Base-by-base conservation (phyloP, 164 flowering plant genomes). In the Tetracentron sinense region DNA sequence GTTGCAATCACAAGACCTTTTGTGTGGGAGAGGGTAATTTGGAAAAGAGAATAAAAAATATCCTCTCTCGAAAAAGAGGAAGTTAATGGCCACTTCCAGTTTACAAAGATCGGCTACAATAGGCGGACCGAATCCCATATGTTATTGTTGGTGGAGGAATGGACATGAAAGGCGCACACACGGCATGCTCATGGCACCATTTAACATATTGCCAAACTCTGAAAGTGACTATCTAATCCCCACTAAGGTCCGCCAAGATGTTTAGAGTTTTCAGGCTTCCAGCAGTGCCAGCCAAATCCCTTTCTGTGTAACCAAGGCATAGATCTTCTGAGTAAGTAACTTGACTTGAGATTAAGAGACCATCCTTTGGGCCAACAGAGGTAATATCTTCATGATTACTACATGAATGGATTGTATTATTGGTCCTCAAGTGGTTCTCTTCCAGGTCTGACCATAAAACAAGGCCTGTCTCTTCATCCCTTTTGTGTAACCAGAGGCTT, bases 151-250 rank as follows among this genome's bases (percentile, higher is more conserved):
- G 20, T 2, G 65, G 62, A 53, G 75, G 68, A 61, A 61, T 29
- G 11, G 77, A 58, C 17, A 56, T 15, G 46, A 51, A 30, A 57
- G 73, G 58, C 5, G 69, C 69, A 66, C 64, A 51, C 19, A 62
- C 47, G 28, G 69, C 65, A 72, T 66, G 62, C 17, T 69, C 74
- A 66, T 70, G 76, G 74, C 72, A 79, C 56, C 46, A 49, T 31
- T 59, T 78, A 67, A 78, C 85, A 66, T 66, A 76, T n/a, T 3
- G 51, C 53, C 38, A 84, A 63, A 54, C 77, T 81, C 35, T 74
- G 62, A 14, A 74, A n/a, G 60, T 83, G 77, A 73, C 72, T 69
- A 4, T 81, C 80, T 73, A 80, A 38, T 87, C 85, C 42, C 89
- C 86, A 58, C 69, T 64, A 16, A 84, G 89, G 38, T 83, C 87